A percentile compares a stretch with the other conserved stretches of the same genome.
Conservation (phyloP, 306 rosid genomes). For the Trichosanthes cucumerina region DNA sequence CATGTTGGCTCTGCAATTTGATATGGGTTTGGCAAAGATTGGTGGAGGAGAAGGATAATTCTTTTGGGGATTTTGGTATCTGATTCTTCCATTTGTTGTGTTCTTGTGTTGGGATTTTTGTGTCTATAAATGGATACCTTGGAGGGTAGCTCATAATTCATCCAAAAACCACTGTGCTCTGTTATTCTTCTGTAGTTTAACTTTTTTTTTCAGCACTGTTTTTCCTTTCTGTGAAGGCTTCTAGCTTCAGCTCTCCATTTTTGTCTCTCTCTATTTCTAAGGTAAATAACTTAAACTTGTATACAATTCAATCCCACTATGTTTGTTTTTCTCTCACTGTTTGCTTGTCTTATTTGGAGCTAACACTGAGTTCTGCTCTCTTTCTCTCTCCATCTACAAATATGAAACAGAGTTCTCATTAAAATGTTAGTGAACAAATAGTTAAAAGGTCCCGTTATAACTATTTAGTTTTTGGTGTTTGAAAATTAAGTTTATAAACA, state of each 20-base stretch:
- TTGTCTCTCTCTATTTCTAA: not conserved
- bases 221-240: not conserved
- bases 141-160: not conserved
- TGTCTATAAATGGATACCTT: conserved; percentile 2
- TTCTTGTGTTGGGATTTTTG: not conserved
- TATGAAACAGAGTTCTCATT: not conserved
- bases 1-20: not conserved
- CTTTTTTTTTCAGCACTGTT: not conserved
- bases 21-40: not conserved
- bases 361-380: not conserved
- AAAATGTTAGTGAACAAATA: not conserved
- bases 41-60: not conserved
- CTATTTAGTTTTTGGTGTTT: too few species aligned
- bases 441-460: too few species aligned
- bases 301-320: not conserved
- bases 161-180: not conserved
- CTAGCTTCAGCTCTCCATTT: not conserved
- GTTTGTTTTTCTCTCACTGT: not conserved
- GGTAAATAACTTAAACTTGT: not conserved
- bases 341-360: not conserved
- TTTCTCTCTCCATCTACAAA: not conserved
- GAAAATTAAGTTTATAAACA: too few species aligned
- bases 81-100: conserved; percentile 6
- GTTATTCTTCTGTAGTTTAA: not conserved
- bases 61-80: conserved; percentile 9